Evolutionary conservation across 441 rosid genomes (phyloP).

Genomic region (Populus hybrid): DNA sequence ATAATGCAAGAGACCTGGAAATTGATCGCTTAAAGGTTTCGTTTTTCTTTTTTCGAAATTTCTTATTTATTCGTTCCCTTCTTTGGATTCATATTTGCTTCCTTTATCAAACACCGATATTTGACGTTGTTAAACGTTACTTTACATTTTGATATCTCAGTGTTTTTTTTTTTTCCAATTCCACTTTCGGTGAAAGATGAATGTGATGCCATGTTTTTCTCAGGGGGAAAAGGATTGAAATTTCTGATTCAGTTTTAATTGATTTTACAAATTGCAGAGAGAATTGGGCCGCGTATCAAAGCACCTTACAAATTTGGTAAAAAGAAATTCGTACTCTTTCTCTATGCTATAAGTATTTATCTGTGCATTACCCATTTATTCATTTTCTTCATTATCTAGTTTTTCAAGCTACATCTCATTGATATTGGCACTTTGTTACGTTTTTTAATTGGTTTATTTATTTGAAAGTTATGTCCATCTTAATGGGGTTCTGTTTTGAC

Average conservation of each 20-base stretch:
- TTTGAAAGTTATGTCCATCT: not conserved
- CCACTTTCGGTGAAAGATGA: not conserved
- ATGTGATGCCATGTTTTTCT: not conserved
- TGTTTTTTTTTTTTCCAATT: too few species aligned
- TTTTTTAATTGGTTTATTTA: not conserved
- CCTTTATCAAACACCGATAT: not conserved
- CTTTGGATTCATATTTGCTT: not conserved
- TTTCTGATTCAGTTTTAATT: conserved; percentile 19
- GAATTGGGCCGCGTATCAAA: conserved; percentile 55
- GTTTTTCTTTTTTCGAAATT: not conserved
- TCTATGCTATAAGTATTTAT: not conserved
- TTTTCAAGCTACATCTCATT: not conserved
- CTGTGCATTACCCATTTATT: not conserved
- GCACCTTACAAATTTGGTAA: conserved; percentile 46
- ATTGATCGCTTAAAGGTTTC: conserved; percentile 62
- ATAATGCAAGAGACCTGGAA: conserved; percentile 45
- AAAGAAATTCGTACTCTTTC: not conserved
- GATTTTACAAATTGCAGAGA: conserved; percentile 41
- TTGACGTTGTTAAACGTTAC: not conserved
- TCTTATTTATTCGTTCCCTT: not conserved
- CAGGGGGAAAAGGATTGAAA: not conserved
- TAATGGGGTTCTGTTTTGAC: not conserved
- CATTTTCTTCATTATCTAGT: not conserved
- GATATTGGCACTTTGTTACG: not conserved
- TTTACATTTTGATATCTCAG: too few species aligned